Evolutionary conservation across 139 green algal genomes (phyloP).

Genomic region (Desmodesmus armatus): DNA sequence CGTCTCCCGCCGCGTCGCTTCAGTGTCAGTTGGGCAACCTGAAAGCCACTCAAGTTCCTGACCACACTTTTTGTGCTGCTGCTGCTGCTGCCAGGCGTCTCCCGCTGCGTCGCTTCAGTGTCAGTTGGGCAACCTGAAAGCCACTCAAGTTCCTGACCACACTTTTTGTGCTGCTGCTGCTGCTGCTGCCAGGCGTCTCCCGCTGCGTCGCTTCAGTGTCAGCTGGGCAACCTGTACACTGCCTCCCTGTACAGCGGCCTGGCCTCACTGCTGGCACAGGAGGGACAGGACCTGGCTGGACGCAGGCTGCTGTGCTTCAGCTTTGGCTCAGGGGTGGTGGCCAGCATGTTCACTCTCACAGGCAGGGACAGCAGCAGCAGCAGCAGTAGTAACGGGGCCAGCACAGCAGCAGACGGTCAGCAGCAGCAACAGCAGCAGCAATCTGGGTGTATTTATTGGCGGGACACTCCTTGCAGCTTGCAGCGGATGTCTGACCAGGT

Average conservation of each 20-base stretch:
- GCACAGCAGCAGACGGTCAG: slow-evolving; percentile 2
- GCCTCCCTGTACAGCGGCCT: slow-evolving; percentile 73
- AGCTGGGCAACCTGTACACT: slow-evolving; percentile 91
- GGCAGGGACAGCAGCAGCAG: slow-evolving; percentile 44
- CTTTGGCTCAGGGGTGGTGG: slow-evolving; percentile 80
- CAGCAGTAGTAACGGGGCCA: slow-evolving; percentile 11
- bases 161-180: background rate
- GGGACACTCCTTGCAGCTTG: slow-evolving; percentile 4
- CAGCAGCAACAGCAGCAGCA: slow-evolving; percentile 43
- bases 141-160: no score
- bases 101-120: no score
- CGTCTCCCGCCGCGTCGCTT: no score
- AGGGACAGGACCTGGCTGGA: slow-evolving; percentile 49
- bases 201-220: slow-evolving; percentile 41
- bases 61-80: no score
- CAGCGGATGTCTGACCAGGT: slow-evolving; percentile 15
- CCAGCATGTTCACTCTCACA: slow-evolving; percentile 70
- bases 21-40: no score
- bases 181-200: background rate
- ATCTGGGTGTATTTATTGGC: no score
- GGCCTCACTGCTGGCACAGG: slow-evolving; percentile 65
- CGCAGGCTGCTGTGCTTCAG: slow-evolving; percentile 79
- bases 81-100: background rate
- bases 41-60: no score
- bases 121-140: no score